Evolutionary conservation across 306 rosid genomes (phyloP).

Genomic region (Canavalia ensiformis): DNA sequence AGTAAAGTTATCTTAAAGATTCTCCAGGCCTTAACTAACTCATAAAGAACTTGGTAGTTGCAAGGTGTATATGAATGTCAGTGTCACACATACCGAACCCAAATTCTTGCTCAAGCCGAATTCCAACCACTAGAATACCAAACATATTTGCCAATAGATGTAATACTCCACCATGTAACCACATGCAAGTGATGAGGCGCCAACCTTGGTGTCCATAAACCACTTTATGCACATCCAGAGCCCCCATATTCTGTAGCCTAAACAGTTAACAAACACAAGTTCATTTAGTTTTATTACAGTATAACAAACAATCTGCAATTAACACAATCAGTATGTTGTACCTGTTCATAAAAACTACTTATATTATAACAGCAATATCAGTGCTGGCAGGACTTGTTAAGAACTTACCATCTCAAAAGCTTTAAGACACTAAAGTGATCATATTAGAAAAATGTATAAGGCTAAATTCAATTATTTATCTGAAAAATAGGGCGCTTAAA

Average conservation of each 20-base stretch:
- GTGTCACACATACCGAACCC: slow-evolving; percentile 43
- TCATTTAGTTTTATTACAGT: neutral
- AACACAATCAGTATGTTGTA: neutral
- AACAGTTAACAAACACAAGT: slow-evolving; percentile 39
- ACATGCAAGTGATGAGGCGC: slow-evolving; percentile 80
- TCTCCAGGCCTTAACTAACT: slow-evolving; percentile 1
- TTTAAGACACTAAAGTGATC: neutral
- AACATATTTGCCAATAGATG: slow-evolving; percentile 84
- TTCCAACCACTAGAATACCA: slow-evolving; percentile 56
- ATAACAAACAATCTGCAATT: slow-evolving; percentile 12
- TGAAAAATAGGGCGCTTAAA: neutral
- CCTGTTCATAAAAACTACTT: neutral
- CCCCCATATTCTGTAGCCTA: slow-evolving; percentile 83
- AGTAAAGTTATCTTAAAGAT: neutral
- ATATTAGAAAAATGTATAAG: neutral
- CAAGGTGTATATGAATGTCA: neutral
- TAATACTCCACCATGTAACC: slow-evolving; percentile 85
- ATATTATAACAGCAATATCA: neutral
- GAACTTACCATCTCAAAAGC: neutral
- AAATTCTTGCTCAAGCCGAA: slow-evolving; percentile 43
- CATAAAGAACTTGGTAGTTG: slow-evolving; percentile 11
- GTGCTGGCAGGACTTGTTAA: neutral
- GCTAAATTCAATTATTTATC: neutral
- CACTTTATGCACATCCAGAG: slow-evolving; percentile 66
- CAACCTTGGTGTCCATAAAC: slow-evolving; percentile 70